Percentiles rank a stretch among this genome's conserved stretches.
phyloP scores from a whole-genome alignment of 176 grass and related monocot species.

The Lolium multiflorum region DNA sequence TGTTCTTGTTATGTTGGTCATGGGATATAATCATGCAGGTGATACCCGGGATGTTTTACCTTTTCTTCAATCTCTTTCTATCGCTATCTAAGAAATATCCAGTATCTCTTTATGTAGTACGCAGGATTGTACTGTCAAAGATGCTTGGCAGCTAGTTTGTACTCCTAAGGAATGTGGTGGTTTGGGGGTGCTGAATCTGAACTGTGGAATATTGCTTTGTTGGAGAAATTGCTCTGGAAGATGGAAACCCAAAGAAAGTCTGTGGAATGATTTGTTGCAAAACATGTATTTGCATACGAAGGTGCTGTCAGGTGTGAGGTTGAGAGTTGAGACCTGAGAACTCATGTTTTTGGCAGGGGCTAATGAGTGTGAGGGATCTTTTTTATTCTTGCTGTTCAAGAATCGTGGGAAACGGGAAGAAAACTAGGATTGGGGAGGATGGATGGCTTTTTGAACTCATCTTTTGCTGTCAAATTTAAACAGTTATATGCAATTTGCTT shows the following conservation, averaged over 20 bases:
- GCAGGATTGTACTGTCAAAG: too few species aligned
- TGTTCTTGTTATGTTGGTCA: background rate
- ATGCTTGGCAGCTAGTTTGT: background rate
- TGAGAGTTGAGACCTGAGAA: background rate
- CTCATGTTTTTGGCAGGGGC: background rate
- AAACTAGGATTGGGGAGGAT: background rate
- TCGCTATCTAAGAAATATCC: too few species aligned
- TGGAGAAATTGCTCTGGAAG: background rate
- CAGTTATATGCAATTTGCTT: background rate
- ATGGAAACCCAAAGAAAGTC: background rate
- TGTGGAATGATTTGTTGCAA: background rate
- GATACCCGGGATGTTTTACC: background rate
- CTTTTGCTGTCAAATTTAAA: background rate
- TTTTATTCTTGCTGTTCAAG: background rate
- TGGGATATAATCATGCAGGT: background rate
- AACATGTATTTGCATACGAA: background rate
- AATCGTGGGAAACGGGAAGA: background rate
- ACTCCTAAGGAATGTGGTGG: background rate
- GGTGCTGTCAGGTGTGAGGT: background rate
- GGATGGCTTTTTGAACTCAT: background rate
- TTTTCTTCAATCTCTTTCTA: background rate
- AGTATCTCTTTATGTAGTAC: too few species aligned
- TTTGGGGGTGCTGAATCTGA: background rate
- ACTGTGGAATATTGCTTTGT: background rate
- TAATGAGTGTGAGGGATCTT: background rate